Conservation (phyloP, 352 stramenopile species). For the Globisporangium carolinianum region DNA sequence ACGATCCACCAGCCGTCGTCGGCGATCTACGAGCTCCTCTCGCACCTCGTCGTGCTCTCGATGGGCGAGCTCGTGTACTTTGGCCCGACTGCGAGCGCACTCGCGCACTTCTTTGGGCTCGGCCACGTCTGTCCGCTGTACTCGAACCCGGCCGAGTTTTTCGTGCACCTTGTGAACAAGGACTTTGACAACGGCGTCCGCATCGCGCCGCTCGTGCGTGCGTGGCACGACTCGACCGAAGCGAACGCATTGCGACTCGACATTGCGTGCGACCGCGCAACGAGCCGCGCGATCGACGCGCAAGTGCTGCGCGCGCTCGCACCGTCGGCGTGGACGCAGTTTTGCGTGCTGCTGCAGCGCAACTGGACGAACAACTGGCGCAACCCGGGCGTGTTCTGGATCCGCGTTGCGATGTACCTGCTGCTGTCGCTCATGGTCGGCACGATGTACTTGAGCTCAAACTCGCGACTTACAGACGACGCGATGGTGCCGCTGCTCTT, state of each 20-base stretch:
- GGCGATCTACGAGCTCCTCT: constrained; percentile 55
- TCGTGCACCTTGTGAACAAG: constrained; percentile 52
- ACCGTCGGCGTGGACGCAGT: constrained; percentile 42
- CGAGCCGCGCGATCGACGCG: constrained; percentile 17
- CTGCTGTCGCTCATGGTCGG: constrained; percentile 65
- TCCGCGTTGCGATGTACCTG: constrained; percentile 80
- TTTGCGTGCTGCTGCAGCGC: constrained; percentile 41
- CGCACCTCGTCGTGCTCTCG: constrained; percentile 55
- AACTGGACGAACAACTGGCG: constrained; percentile 60
- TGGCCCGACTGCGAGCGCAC: constrained; percentile 49
- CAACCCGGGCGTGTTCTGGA: constrained; percentile 67
- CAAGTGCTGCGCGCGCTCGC: constrained; percentile 28
- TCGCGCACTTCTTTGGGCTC: constrained; percentile 42
- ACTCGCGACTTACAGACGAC: constrained; percentile 22
- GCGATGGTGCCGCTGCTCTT: constrained; percentile 69
- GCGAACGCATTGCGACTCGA: constrained; percentile 21
- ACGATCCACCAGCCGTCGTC: constrained; percentile 87
- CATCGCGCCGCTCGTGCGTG: constrained; percentile 24
- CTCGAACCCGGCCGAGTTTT: constrained; percentile 64
- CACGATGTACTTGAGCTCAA: constrained; percentile 61
- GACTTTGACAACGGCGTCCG: constrained; percentile 40
- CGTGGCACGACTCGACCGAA: constrained; percentile 23
- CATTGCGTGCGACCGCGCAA: constrained; percentile 25
- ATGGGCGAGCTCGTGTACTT: constrained; percentile 87
- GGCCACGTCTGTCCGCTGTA: constrained; percentile 56